phyloP scores from a whole-genome alignment of 1,139 yeast genomes.

The Sugiyamaella pinicola region DNA sequence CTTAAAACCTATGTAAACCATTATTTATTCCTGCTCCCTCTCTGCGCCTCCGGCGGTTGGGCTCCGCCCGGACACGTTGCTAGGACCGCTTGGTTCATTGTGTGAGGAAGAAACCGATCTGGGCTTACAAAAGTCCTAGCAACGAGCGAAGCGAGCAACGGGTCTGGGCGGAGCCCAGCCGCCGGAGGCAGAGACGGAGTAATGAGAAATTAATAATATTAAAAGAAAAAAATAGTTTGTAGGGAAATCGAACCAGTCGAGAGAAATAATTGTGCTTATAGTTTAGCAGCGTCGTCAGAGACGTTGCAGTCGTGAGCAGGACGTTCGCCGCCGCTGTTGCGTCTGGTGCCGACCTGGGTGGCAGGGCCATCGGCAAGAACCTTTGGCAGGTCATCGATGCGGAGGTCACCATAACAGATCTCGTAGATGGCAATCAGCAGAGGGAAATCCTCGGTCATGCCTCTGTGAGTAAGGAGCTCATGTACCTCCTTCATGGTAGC shows the following conservation, averaged over 20 bases:
- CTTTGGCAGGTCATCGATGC: conserved; percentile 39
- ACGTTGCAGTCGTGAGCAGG: not conserved
- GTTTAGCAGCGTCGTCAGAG: conserved; percentile 5
- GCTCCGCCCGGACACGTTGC: no score
- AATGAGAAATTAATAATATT: not conserved
- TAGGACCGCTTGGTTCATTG: no score
- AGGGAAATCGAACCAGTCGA: not conserved
- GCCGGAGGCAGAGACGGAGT: no score
- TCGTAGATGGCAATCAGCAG: conserved; percentile 82
- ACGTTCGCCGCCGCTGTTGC: not conserved
- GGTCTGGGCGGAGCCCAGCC: no score
- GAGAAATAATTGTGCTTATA: not conserved
- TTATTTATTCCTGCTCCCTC: no score
- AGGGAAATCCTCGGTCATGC: conserved; percentile 74
- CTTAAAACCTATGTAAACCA: not conserved
- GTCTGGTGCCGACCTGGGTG: conserved; percentile 6
- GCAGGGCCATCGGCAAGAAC: conserved; percentile 30
- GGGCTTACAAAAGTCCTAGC: no score
- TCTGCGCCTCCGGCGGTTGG: no score
- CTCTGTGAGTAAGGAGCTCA: conserved; percentile 67
- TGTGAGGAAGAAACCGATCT: no score
- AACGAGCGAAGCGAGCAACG: no score
- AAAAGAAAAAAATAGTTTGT: not conserved
- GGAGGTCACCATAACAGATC: conserved; percentile 74
- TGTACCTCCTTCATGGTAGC: conserved; percentile 88